phyloP scores from a whole-genome alignment of 2,329 filamentous ascomycete genomes.

The Fusarium sp. region DNA sequence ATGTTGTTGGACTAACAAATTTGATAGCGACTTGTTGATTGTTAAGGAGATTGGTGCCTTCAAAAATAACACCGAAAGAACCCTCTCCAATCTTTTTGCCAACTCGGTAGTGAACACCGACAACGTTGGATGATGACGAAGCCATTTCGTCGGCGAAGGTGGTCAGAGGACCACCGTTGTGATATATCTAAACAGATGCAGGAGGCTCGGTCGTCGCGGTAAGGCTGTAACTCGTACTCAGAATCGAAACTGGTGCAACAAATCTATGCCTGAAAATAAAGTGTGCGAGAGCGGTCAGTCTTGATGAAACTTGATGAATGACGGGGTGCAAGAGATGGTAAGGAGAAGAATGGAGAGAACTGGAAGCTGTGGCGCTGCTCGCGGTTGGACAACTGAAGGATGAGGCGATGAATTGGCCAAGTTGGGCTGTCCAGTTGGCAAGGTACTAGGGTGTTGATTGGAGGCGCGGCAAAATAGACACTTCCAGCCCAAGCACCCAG shows the following conservation, averaged over 20 bases:
- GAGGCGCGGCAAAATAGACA: conserved; percentile 44
- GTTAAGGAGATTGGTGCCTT: conserved; percentile 98
- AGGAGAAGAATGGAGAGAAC: conserved; percentile 26
- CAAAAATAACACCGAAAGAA: conserved; percentile 98
- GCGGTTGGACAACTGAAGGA: conserved; percentile 37
- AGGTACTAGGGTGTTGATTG: conserved; percentile 42
- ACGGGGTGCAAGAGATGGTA: conserved; percentile 18
- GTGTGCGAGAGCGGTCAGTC: conserved; percentile 37
- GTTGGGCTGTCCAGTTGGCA: conserved; percentile 34
- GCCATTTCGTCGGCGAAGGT: conserved; percentile 69
- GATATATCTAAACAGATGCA: conserved; percentile 29
- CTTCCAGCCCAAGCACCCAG: conserved; percentile 33
- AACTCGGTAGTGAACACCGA: conserved; percentile 98
- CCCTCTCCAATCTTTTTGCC: conserved; percentile 99
- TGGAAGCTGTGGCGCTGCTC: conserved; percentile 39
- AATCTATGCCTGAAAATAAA: conserved; percentile 43
- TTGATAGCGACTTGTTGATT: conserved; percentile 99
- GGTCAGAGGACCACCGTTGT: conserved; percentile 45
- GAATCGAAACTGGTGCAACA: conserved; percentile 33
- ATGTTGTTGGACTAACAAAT: conserved; percentile 74
- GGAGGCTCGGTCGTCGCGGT: conserved; percentile 20
- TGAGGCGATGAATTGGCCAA: conserved; percentile 43
- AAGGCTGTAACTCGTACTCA: conserved; percentile 19
- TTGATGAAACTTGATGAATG: conserved; percentile 37
- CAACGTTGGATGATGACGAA: conserved; percentile 93